A percentile compares a stretch with the other conserved stretches of the same genome.
Conservation (phyloP, 257 asterid species). For the Rehmannia glutinosa region DNA sequence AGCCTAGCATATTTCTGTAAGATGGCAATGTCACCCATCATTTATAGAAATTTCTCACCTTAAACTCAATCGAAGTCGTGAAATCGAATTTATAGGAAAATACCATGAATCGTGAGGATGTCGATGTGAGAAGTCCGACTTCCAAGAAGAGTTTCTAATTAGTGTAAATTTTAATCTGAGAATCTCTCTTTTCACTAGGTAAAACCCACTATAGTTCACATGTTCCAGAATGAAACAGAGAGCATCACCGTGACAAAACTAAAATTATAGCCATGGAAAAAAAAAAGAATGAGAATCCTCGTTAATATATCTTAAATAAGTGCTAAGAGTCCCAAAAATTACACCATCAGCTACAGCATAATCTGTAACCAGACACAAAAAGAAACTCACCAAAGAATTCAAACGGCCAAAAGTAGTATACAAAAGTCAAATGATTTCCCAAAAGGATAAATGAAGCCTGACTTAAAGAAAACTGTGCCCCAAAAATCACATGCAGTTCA, state of each 20-base stretch:
- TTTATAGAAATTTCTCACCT: neutral
- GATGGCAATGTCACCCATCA: neutral
- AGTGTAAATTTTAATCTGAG: neutral
- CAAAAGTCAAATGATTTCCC: neutral
- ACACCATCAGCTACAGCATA: neutral
- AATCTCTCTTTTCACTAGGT: neutral
- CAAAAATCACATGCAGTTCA: neutral
- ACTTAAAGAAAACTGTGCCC: neutral
- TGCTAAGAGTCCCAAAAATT: neutral
- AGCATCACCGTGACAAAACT: neutral
- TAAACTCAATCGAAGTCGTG: neutral
- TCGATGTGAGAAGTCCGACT: neutral
- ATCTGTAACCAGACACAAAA: neutral
- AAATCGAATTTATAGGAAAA: neutral
- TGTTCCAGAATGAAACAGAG: neutral
- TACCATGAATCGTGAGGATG: conserved; percentile 2
- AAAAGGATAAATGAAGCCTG: neutral
- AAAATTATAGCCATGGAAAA: neutral
- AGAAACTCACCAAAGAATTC: neutral
- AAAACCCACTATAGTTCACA: neutral
- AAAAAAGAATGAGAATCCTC: neutral
- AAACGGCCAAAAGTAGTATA: neutral
- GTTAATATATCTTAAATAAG: neutral
- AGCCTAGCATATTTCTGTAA: neutral
- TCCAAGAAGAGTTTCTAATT: neutral